Evolutionary conservation across 164 flowering plant genomes (phyloP), one percentile per base, ranked within the genome.

Genomic region (grape (Vitis vinifera)): DNA sequence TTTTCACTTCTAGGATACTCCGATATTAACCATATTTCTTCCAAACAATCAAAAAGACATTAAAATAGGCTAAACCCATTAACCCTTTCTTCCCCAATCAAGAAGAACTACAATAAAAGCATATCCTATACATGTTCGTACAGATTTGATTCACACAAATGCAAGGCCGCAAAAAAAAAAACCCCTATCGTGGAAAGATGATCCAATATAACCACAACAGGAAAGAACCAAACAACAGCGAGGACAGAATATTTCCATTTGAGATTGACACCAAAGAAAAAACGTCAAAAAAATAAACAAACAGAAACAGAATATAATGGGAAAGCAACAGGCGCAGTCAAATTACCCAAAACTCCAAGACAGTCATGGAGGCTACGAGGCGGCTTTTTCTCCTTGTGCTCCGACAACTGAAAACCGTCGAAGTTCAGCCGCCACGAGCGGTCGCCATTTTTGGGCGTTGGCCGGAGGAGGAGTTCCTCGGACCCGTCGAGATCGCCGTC

Each of bases 351-450:
- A 76, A 87, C 90, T 1, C 93, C 98, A 17, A 87, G 86, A 70
- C 93, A 93, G 68, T 88, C 85, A 51, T 93, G 92, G 70, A 88
- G 68, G 16, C 87, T 81, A 23, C 85, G 78, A 57, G 86, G 73
- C 53, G 83, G 87, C 67, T 77, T 79, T 60, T 76, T 90, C 71
- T 87, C 91, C 61, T 50, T 78, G 64, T 74, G 85, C 72, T 88
- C 87, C 4, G 76, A 81, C 15, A 89, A 60, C 84, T 85, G 88
- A 55, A 82, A 70, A 2, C 87, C 85, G 14, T 90, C 88, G 73
- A 93, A 93, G 83, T 93, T 93, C 72, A 93, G 71, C 73, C 95
- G 86, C 98, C 98, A 91, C 0, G 97, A 84, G 15, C 44, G 68
- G 63, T 89, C 97, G 14, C 67, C 81, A 63, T 62, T 68, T n/a